Base-by-base conservation (phyloP, 768 basidiomycete genomes). In the Amanita pallidorosea region DNA sequence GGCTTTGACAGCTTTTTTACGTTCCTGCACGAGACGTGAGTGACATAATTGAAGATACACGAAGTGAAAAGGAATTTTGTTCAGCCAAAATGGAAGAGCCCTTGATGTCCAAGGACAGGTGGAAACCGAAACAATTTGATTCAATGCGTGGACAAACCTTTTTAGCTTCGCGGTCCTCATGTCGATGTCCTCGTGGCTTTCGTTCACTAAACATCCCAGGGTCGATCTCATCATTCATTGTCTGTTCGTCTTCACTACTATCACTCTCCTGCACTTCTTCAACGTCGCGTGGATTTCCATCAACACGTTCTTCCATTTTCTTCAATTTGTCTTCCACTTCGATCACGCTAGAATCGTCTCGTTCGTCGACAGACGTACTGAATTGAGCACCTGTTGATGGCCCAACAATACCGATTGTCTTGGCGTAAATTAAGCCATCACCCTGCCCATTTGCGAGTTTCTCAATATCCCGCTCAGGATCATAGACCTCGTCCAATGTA, bases 391-490 rank as follows among this genome's bases (percentile, higher is more conserved):
- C 47, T 35, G 38, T 45, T 20, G 63, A 52, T 12, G 70, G 63
- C 18, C 72, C 69, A 20, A 94, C 75, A 43, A 97, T 68, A 9
- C 91, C 91, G 47, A 94, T 90, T 0, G 90, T 80, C 54, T 87
- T 81, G 22, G 85, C 81, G 60, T 97, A 99, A 50, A 98, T 96
- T 35, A 96, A 73, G 25, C 73, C 75, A 49, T 71, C 67, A 11
- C 83, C 82, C 45, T 85, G 80, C 6, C 92, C 92, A 3, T 78
- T 68, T 15, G 73, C 73, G 38, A 94, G 70, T 17, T 77, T 75
- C 33, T 82, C 89, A 9, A 91, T 83, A 61, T 97, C 95, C 25
- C 94, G 76, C 63, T 99, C 96, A 1, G 94, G 91, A 63, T 98
- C 92, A 62, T 85, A 89, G 7, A 99, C 85, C 60, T 98, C 92